These are phyloP conservation scores for Coccinonectria pachysandricola DNA, from an alignment of 2,329 filamentous ascomycete genomes.

Conservation along the genomic window DNA sequence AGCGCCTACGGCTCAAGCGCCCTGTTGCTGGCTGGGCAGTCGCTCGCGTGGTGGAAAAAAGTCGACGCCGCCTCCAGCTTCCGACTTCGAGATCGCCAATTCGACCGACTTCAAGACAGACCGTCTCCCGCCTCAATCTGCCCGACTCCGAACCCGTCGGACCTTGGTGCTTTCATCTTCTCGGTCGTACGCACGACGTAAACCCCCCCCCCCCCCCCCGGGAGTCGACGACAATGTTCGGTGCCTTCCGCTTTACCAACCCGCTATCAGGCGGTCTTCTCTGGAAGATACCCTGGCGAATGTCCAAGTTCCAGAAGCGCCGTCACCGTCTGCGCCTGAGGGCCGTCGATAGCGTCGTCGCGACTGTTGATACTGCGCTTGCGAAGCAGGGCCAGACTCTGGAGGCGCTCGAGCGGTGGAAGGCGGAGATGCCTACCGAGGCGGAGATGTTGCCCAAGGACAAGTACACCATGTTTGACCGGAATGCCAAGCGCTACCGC, in stretches of 20 bases:
- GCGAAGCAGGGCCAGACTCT: slow-evolving; percentile 60
- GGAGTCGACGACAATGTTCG: slow-evolving; percentile 55
- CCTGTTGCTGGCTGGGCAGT: no score
- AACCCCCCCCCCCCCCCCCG: slow-evolving; percentile 6
- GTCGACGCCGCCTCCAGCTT: slow-evolving; percentile 1
- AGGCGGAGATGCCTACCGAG: slow-evolving; percentile 90
- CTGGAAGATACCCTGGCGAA: slow-evolving; percentile 96
- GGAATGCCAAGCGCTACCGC: slow-evolving; percentile 88
- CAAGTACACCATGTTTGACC: slow-evolving; percentile 97
- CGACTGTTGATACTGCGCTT: slow-evolving; percentile 70
- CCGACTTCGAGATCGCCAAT: slow-evolving; percentile 8
- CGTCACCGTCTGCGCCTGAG: slow-evolving; percentile 76
- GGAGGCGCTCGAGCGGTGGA: slow-evolving; percentile 82
- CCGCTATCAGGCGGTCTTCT: slow-evolving; percentile 70
- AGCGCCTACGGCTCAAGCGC: no score
- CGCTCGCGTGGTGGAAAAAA: background rate
- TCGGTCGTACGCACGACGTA: slow-evolving; percentile 9
- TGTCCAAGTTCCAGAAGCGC: slow-evolving; percentile 83
- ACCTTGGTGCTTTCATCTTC: no score
- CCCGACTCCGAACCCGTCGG: no score
- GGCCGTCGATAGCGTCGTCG: slow-evolving; percentile 78
- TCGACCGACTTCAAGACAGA: no score
- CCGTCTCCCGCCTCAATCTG: no score
- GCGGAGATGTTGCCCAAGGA: slow-evolving; percentile 90
- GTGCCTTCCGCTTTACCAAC: slow-evolving; percentile 69